Evolutionary conservation across 768 basidiomycete species (phyloP).

Genomic region (Agaricus sinodeliciosus): DNA sequence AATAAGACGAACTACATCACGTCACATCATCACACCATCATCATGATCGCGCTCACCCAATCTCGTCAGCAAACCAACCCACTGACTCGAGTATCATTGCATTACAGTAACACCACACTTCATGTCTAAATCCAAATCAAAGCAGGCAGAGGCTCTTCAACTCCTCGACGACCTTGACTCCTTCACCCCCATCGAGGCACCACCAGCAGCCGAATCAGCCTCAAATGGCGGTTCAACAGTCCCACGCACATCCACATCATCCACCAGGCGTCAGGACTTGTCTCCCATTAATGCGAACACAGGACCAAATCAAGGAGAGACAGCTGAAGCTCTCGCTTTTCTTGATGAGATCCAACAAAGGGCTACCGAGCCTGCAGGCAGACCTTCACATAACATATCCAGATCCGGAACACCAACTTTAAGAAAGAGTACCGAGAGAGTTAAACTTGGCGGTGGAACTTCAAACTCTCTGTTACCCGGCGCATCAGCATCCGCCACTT

Average conservation of each 20-base stretch:
- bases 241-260: slow-evolving; percentile 10
- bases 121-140: slow-evolving; percentile 58
- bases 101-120: slow-evolving; percentile 14
- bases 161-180: slow-evolving; percentile 94
- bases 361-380: slow-evolving; percentile 68
- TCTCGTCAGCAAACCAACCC: neutral
- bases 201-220: slow-evolving; percentile 10
- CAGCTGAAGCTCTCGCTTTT: slow-evolving; percentile 80
- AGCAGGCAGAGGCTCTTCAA: slow-evolving; percentile 83
- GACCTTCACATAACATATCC: slow-evolving; percentile 40
- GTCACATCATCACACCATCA: slow-evolving; percentile 3
- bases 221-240: slow-evolving; percentile 14
- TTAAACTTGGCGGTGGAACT: slow-evolving; percentile 49
- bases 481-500: slow-evolving; percentile 36
- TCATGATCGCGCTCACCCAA: neutral
- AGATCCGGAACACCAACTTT: slow-evolving; percentile 66
- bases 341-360: slow-evolving; percentile 94
- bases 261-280: slow-evolving; percentile 10
- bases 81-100: neutral
- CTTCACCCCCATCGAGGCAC: slow-evolving; percentile 34
- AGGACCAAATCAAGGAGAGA: slow-evolving; percentile 50
- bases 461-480: slow-evolving; percentile 32
- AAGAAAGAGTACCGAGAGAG: slow-evolving; percentile 72
- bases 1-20: neutral
- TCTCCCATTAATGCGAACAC: slow-evolving; percentile 11